Evolutionary conservation across 805 yeast genomes (phyloP).

Genomic region (Nakazawaea peltata): DNA sequence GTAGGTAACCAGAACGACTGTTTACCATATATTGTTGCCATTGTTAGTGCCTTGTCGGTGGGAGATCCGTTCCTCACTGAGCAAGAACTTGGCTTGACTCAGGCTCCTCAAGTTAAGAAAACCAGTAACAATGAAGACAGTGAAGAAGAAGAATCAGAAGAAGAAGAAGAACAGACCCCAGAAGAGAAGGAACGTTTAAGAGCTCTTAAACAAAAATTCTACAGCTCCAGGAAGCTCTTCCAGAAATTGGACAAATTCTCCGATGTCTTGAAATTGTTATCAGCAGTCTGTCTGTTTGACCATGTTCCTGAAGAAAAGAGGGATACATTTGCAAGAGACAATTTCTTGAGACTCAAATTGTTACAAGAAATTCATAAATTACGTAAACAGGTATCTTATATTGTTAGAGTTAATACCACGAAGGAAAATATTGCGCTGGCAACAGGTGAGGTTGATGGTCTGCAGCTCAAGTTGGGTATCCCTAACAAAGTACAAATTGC

Average conservation of each 20-base stretch:
- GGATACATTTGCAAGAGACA: slow-evolving; percentile 40
- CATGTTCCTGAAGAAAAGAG: slow-evolving; percentile 50
- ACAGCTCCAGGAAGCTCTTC: slow-evolving; percentile 52
- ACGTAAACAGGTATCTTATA: slow-evolving; percentile 68
- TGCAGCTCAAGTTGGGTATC: slow-evolving; percentile 46
- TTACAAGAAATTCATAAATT: slow-evolving; percentile 83
- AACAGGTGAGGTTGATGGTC: slow-evolving; percentile 25
- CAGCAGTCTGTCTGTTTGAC: slow-evolving; percentile 84
- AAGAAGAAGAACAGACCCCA: slow-evolving; percentile 26
- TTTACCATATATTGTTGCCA: slow-evolving; percentile 80
- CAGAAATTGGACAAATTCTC: slow-evolving; percentile 61
- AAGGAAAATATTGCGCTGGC: slow-evolving; percentile 50
- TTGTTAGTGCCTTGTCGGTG: slow-evolving; percentile 87
- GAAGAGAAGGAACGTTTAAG: slow-evolving; percentile 31
- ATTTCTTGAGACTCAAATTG: slow-evolving; percentile 68
- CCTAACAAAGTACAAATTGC: slow-evolving; percentile 66
- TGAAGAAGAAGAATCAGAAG: slow-evolving; percentile 28
- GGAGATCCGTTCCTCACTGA: slow-evolving; percentile 85
- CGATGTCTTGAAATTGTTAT: slow-evolving; percentile 67
- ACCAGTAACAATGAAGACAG: slow-evolving; percentile 17
- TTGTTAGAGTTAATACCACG: slow-evolving; percentile 60
- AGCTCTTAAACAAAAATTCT: slow-evolving; percentile 40
- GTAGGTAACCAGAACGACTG: slow-evolving; percentile 84
- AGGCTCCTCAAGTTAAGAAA: slow-evolving; percentile 11
- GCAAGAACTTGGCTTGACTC: slow-evolving; percentile 57